Base-by-base conservation (phyloP, 257 asterid species). In the Lithospermum erythrorhizon region DNA sequence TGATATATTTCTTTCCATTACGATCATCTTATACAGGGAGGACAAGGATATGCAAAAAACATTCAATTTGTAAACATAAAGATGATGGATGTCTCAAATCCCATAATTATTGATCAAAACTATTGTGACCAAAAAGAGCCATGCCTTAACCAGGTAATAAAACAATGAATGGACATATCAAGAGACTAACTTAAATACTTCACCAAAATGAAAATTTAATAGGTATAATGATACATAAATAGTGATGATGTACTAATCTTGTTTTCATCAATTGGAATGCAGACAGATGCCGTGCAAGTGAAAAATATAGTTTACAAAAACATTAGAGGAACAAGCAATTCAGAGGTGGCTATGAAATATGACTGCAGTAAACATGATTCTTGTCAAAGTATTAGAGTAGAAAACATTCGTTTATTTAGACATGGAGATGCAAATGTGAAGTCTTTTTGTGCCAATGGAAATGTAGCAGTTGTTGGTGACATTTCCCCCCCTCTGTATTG, bases 71-170 rank as follows among this genome's bases (percentile, higher is more conserved):
- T 73, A 79, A 81, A 91, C 63, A 64, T 84, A 54, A 53, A 65
- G 82, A 86, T 91, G 98, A 62, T 67, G 14, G 88, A 91, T 60
- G 98, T 91, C 67, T 78, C 96, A 15, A 83, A 91, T 69, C 98
- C 98, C 21, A 82, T 91, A 24, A 79, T 85, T 68, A 82, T 90
- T 58, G 79, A 90, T 76, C 98, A 90, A 52, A 87, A 85, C 66
- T 87, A 87, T 71, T 87, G 96, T 21, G 96, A 85, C 69, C 83
- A 95, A 18, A 71, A 66, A 0, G 8, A 15, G 27, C 70, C 85
- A 25, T 87, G 96, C 65, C 53, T 32, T 10, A 90, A 90, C 76
- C 95, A 90, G 96, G 98, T 83, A 63, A 29, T 32, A 17, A 9
- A 15, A 11, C 30, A 24, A 11, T 21, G n/a, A 49, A 9, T 11